A percentile compares a stretch with the other conserved stretches of the same genome.
These are phyloP conservation scores for Bacidia rubella DNA, from an alignment of 495 filamentous ascomycete genomes.

Conservation along the genomic window DNA sequence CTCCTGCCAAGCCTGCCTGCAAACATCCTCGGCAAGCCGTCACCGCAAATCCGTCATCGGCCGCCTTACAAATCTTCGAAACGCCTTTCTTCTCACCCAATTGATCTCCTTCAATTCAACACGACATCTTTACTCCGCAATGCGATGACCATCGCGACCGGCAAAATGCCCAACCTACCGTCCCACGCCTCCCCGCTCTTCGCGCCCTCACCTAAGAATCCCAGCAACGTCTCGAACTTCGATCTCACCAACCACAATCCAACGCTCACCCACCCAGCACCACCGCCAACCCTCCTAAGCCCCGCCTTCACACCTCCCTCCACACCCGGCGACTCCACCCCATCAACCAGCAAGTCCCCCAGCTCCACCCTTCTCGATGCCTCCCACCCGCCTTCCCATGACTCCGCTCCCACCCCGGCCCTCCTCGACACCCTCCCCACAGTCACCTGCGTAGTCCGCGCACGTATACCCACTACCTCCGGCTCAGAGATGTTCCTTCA, in stretches of 20 bases:
- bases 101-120: background rate
- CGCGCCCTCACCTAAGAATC: constrained; percentile 27
- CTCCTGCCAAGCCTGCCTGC: too few species aligned
- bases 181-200: constrained; percentile 40
- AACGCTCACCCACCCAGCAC: constrained; percentile 24
- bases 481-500: constrained; percentile 96
- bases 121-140: background rate
- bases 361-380: constrained; percentile 43
- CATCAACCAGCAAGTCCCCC: constrained; percentile 24
- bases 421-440: constrained; percentile 55
- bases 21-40: background rate
- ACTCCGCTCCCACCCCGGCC: constrained; percentile 39
- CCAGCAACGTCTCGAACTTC: constrained; percentile 23
- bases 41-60: too few species aligned
- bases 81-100: background rate
- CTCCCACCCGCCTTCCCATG: constrained; percentile 23
- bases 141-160: constrained; percentile 2
- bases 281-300: constrained; percentile 45
- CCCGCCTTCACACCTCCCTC: constrained; percentile 67
- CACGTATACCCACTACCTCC: constrained; percentile 72
- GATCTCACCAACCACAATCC: constrained; percentile 21
- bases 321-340: constrained; percentile 50
- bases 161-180: constrained; percentile 36
- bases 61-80: background rate
- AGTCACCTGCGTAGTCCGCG: constrained; percentile 71